Base-by-base conservation (phyloP, 2,329 filamentous ascomycete species). In the Seiridium cupressi region DNA sequence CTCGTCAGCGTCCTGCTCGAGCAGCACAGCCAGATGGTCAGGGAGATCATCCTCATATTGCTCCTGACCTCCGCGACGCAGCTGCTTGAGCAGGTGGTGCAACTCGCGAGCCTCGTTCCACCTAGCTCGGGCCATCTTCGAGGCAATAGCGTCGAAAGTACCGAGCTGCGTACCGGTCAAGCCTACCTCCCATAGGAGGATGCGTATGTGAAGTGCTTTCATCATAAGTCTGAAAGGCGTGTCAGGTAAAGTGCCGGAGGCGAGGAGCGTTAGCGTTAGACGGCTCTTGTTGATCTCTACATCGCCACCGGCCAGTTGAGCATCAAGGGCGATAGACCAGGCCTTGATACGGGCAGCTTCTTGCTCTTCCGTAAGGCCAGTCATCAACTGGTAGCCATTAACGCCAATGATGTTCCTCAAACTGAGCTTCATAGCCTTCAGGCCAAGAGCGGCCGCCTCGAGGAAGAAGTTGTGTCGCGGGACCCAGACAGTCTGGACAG, bases 271-370 rank as follows among this genome's bases (percentile, higher is more conserved):
- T 55, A 97, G 80, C 0, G 94, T 85, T 38, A 97, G 81, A 55
- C 94, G 88, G 73, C 91, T 93, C 74, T 90, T 93, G 79, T 90
- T 96, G 66, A 97, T 90, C 72, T 96, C 91, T 7, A 89, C 85
- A 74, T 97, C 94, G 11, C 94, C 93, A 47, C 94, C 94, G 8
- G 92, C 92, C 26, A 98, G 83, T 73, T 97, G 94, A 34, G 94
- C 93, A 74, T 98, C 94, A 58, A 97, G 84, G 11, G 93, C 93
- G 69, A 97, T 97, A 40, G 89, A 85, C 94, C 94, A 98, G 0
- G 93, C 92, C 76, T 96, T 95, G 68, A 96, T 84, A 35, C 94
- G 86, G 5, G 92, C 93, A 56, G 84, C 86, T 73, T 97, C 94
- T 72, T 96, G 89, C 60, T 97, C 92, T 65, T 90, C 87, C 1